Percentiles rank a stretch among this genome's conserved stretches.
Evolutionary conservation across 1,284 basidiomycete genomes (phyloP).

Genomic region (Bjerkandera adusta): DNA sequence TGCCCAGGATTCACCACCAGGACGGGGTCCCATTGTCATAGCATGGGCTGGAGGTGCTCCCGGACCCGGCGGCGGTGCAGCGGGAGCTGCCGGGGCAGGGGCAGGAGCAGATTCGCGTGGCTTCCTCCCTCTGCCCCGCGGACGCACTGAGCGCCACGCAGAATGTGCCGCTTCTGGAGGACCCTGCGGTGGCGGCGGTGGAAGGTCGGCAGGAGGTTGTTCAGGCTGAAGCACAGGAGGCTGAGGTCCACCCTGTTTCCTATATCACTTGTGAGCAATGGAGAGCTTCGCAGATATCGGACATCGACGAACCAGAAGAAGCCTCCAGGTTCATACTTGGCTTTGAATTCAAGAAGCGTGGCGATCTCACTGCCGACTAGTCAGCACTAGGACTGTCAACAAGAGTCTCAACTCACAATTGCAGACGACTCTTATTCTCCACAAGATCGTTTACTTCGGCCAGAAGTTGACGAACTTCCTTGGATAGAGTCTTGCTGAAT

Average conservation of each 20-base stretch:
- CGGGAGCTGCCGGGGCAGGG: conserved; percentile 21
- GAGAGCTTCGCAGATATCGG: not conserved
- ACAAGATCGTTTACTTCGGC: conserved; percentile 75
- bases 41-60: conserved; percentile 11
- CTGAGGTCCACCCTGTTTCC: conserved; percentile 17
- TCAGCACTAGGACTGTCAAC: conserved; percentile 4
- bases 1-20: conserved; percentile 54
- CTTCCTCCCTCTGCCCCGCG: conserved; percentile 5
- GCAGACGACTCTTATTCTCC: conserved; percentile 66
- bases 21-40: conserved; percentile 16
- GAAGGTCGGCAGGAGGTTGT: conserved; percentile 19
- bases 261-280: not conserved
- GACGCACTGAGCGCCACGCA: conserved; percentile 13
- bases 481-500: conserved; percentile 74
- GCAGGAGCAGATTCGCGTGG: conserved; percentile 16
- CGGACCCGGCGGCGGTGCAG: conserved; percentile 21
- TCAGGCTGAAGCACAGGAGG: conserved; percentile 39
- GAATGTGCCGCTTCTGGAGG: conserved; percentile 15
- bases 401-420: conserved; percentile 56
- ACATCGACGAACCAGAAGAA: conserved; percentile 60
- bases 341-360: conserved; percentile 58
- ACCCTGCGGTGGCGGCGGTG: conserved; percentile 16
- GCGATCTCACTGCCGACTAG: conserved; percentile 57
- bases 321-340: conserved; percentile 73
- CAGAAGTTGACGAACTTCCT: conserved; percentile 75